These are phyloP conservation scores for Rosa multiflora DNA, from an alignment of 306 rosid genomes.

Conservation along the genomic window DNA sequence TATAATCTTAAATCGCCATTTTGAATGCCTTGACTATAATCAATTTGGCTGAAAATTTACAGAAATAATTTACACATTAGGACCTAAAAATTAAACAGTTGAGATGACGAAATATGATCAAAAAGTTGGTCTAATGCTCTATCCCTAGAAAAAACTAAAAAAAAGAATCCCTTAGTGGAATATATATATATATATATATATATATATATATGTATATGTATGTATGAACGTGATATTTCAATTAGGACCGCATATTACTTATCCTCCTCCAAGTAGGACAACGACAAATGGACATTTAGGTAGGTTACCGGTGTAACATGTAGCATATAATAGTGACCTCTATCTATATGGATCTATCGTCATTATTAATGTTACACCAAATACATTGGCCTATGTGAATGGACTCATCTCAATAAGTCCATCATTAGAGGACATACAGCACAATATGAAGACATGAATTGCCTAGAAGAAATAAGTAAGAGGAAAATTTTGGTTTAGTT, in stretches of 20 bases:
- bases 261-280: background rate
- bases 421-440: background rate
- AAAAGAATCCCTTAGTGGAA: too few species aligned
- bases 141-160: too few species aligned
- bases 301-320: background rate
- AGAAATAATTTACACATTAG: too few species aligned
- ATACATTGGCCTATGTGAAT: background rate
- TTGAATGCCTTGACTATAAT: too few species aligned
- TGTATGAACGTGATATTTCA: background rate
- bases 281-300: background rate
- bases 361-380: conserved; percentile 8
- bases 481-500: too few species aligned
- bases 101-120: too few species aligned
- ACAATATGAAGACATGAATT: background rate
- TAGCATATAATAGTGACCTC: background rate
- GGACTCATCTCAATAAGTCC: background rate
- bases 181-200: too few species aligned
- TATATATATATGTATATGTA: too few species aligned
- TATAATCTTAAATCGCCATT: too few species aligned
- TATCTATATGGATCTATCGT: background rate
- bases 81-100: too few species aligned
- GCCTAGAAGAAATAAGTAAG: background rate
- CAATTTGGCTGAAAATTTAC: too few species aligned
- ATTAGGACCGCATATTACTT: background rate
- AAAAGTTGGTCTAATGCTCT: too few species aligned